Percentiles rank a stretch among this genome's conserved stretches.
Evolutionary conservation across 2,329 filamentous ascomycete species (phyloP).

Genomic region (Alternaria metachromatica): DNA sequence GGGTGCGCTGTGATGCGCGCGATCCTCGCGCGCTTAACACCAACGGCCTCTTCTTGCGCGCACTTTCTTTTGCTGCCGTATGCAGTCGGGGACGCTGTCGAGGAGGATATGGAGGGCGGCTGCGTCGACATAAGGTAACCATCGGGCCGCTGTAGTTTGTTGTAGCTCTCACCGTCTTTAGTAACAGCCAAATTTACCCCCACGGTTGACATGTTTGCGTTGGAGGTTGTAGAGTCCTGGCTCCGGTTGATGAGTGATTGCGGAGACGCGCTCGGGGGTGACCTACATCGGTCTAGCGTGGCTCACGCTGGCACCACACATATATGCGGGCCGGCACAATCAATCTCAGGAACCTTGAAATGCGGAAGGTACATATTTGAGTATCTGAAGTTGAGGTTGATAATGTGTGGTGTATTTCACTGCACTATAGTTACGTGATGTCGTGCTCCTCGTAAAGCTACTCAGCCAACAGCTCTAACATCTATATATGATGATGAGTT

Average conservation of each 20-base stretch:
- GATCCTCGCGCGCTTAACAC: slow-evolving; percentile 24
- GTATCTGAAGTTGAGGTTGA: background rate
- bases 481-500: background rate
- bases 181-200: slow-evolving; percentile 41
- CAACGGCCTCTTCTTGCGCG: slow-evolving; percentile 18
- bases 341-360: background rate
- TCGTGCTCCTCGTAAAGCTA: background rate
- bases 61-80: slow-evolving; percentile 32
- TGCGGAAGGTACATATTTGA: background rate
- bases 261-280: slow-evolving; percentile 13
- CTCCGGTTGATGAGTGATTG: slow-evolving; percentile 2
- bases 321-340: background rate
- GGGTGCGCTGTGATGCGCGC: background rate
- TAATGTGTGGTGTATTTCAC: background rate
- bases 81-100: background rate
- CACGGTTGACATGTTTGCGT: slow-evolving; percentile 29
- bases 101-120: slow-evolving; percentile 5
- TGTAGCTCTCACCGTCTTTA: slow-evolving; percentile 44
- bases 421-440: background rate
- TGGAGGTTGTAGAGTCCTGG: background rate
- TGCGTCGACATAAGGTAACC: slow-evolving; percentile 28
- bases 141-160: slow-evolving; percentile 46
- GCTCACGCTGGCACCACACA: background rate
- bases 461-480: background rate
- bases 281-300: slow-evolving; percentile 3